phyloP scores from a whole-genome alignment of 1,139 yeast species.

The Candida anutae region DNA sequence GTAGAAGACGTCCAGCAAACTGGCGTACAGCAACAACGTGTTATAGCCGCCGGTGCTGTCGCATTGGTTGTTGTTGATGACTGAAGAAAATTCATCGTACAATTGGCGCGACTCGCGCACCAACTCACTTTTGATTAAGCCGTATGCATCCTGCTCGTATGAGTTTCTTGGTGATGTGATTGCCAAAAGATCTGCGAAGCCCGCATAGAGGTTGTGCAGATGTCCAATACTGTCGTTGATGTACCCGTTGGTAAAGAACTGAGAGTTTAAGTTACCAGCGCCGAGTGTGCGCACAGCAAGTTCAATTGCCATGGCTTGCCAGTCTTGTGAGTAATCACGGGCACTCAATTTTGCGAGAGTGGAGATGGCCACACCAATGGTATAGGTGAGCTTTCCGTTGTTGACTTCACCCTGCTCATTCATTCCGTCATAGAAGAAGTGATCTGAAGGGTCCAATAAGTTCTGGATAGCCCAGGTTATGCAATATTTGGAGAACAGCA shows the following conservation, averaged over 20 bases:
- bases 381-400: conserved; percentile 29
- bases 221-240: conserved; percentile 9
- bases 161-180: conserved; percentile 10
- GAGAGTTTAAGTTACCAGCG: conserved; percentile 6
- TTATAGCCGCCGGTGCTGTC: conserved; percentile 8
- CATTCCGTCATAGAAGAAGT: conserved; percentile 25
- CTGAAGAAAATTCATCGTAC: conserved; percentile 9
- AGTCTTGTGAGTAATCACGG: conserved; percentile 6
- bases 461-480: conserved; percentile 19
- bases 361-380: conserved; percentile 28
- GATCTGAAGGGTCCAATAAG: conserved; percentile 21
- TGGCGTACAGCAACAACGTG: conserved; percentile 11
- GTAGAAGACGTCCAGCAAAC: conserved; percentile 17
- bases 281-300: conserved; percentile 8
- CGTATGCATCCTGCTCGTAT: conserved; percentile 13
- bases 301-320: conserved; percentile 9
- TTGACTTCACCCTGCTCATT: conserved; percentile 14
- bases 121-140: conserved; percentile 12
- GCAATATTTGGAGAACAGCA: conserved; percentile 17
- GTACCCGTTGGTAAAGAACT: conserved; percentile 8
- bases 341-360: conserved; percentile 19
- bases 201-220: conserved; percentile 8
- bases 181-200: conserved; percentile 9
- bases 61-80: conserved; percentile 2
- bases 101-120: conserved; percentile 17